Conservation (phyloP, 2,329 filamentous ascomycete species). For the Diaporthe batatas region DNA sequence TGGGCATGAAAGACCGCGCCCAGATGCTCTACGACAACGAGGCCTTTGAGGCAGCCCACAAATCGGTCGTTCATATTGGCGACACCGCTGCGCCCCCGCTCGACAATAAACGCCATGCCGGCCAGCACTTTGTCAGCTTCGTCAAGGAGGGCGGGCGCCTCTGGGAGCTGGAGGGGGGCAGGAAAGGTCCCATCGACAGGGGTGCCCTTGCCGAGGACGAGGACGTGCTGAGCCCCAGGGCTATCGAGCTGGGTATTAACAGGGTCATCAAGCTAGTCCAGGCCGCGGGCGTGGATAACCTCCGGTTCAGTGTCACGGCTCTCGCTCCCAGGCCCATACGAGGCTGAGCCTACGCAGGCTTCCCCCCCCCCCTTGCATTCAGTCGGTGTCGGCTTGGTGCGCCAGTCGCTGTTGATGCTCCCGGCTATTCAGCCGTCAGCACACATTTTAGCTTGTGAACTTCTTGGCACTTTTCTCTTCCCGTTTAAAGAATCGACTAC, state of each 20-base stretch:
- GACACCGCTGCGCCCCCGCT: conserved; percentile 75
- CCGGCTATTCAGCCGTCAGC: neutral
- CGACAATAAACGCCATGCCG: conserved; percentile 65
- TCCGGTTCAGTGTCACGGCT: conserved; percentile 56
- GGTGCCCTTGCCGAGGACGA: conserved; percentile 67
- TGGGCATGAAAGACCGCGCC: conserved; percentile 73
- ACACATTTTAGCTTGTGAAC: neutral
- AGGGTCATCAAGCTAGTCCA: conserved; percentile 57
- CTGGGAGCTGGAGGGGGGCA: conserved; percentile 84
- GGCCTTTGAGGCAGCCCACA: conserved; percentile 80
- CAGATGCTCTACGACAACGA: conserved; percentile 78
- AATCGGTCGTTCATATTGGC: conserved; percentile 75
- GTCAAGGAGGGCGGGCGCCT: conserved; percentile 75
- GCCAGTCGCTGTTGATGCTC: neutral
- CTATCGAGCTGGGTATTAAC: conserved; percentile 71
- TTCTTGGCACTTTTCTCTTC: neutral
- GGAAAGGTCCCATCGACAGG: conserved; percentile 80
- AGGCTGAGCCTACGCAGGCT: neutral
- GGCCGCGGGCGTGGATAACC: conserved; percentile 49
- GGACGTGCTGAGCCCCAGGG: conserved; percentile 75
- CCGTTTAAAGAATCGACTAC: neutral
- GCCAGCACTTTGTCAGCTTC: conserved; percentile 86
- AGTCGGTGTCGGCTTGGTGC: neutral
- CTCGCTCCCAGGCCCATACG: conserved; percentile 49
- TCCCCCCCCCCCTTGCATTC: neutral